Percentiles rank a stretch among this genome's conserved stretches.
These are phyloP conservation scores for Podosphaera fusca DNA, from an alignment of 2,329 filamentous ascomycete species.

Conservation along the genomic window DNA sequence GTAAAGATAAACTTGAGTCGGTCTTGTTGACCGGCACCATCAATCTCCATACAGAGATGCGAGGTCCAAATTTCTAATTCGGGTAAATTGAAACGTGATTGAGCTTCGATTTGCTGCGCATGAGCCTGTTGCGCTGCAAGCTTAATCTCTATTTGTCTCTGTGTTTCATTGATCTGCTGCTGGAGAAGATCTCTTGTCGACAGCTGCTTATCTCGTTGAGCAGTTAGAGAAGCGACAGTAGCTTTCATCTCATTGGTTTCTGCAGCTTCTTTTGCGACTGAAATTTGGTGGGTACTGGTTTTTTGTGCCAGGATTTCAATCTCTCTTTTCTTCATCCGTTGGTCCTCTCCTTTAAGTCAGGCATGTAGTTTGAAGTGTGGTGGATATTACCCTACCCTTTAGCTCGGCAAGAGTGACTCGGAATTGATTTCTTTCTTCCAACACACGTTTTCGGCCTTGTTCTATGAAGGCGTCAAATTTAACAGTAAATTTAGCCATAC, in stretches of 20 bases:
- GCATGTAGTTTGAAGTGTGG: background rate
- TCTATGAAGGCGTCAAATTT: constrained; percentile 91
- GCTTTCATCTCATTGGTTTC: constrained; percentile 55
- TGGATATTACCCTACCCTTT: constrained; percentile 37
- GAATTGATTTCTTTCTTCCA: constrained; percentile 88
- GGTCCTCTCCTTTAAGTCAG: constrained; percentile 43
- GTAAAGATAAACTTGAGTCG: constrained; percentile 76
- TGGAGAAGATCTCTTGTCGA: constrained; percentile 31
- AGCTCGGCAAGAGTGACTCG: constrained; percentile 74
- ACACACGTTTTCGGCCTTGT: constrained; percentile 62
- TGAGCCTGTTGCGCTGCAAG: constrained; percentile 51
- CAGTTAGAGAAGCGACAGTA: constrained; percentile 32
- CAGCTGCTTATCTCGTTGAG: constrained; percentile 37
- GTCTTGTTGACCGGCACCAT: constrained; percentile 67
- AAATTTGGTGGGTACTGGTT: constrained; percentile 46
- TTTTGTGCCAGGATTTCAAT: constrained; percentile 64
- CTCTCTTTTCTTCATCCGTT: constrained; percentile 69
- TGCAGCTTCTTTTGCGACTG: constrained; percentile 50
- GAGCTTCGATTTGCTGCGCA: constrained; percentile 53
- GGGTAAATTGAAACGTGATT: constrained; percentile 71
- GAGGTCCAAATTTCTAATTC: constrained; percentile 93
- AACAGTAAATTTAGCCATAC: constrained; percentile 79
- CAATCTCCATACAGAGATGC: constrained; percentile 70
- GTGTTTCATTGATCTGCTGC: constrained; percentile 40
- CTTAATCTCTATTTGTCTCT: constrained; percentile 44